Percentiles rank a stretch among this genome's conserved stretches.
phyloP scores from a whole-genome alignment of 2,329 filamentous ascomycete genomes.

The Neopestalotiopsis sp. region DNA sequence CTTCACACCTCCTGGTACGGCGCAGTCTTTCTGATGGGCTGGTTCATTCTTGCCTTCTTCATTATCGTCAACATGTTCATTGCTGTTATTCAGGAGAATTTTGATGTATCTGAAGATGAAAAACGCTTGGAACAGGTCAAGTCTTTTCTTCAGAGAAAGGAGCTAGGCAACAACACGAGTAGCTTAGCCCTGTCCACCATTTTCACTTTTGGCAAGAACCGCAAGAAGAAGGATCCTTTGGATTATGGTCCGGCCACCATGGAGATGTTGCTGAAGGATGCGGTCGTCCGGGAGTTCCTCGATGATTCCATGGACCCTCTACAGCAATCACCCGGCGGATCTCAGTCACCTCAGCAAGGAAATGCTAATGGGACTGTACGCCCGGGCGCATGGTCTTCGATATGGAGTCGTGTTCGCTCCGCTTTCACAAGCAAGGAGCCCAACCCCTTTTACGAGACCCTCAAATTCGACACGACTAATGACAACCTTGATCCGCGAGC shows the following conservation, averaged over 20 bases:
- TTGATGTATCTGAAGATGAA: conserved; percentile 97
- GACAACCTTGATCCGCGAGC: conserved; percentile 82
- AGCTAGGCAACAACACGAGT: conserved; percentile 71
- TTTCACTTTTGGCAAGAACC: conserved; percentile 65
- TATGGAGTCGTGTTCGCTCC: conserved; percentile 65
- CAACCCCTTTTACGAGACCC: conserved; percentile 91
- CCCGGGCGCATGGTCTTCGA: conserved; percentile 61
- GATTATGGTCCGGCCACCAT: conserved; percentile 91
- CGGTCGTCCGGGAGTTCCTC: conserved; percentile 91
- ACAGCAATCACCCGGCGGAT: conserved; percentile 43
- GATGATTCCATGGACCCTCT: conserved; percentile 68
- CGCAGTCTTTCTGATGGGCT: conserved; percentile 87
- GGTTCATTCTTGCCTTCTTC: conserved; percentile 95
- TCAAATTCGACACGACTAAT: conserved; percentile 71
- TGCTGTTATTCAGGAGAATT: conserved; percentile 99
- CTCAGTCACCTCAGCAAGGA: conserved; percentile 39
- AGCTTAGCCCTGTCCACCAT: conserved; percentile 80
- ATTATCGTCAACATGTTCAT: conserved; percentile 99
- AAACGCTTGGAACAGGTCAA: conserved; percentile 97
- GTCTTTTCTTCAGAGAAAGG: conserved; percentile 89
- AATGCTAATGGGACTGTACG: conserved; percentile 50
- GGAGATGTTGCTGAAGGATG: conserved; percentile 96
- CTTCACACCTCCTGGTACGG: conserved; percentile 89
- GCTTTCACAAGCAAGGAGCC: conserved; percentile 72
- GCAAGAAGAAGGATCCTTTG: conserved; percentile 76